Evolutionary conservation across 805 yeast genomes (phyloP).

Genomic region (Myxozyma sirexii): DNA sequence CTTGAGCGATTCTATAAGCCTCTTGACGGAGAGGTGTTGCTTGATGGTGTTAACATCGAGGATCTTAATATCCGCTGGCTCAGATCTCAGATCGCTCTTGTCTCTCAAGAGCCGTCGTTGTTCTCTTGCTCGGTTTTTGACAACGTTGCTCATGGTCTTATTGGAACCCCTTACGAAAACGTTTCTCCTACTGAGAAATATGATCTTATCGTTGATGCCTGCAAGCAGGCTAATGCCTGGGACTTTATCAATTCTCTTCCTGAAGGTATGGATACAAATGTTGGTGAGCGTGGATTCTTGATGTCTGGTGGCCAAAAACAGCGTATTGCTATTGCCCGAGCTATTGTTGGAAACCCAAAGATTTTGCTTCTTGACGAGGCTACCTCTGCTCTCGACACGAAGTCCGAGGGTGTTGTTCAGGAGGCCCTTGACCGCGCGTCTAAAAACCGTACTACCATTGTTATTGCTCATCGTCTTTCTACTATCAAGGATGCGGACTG

Average conservation of each 20-base stretch:
- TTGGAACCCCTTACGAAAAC: conserved; percentile 40
- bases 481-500: conserved; percentile 55
- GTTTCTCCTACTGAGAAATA: conserved; percentile 46
- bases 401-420: conserved; percentile 63
- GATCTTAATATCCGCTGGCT: conserved; percentile 55
- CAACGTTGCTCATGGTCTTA: conserved; percentile 75
- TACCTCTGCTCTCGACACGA: conserved; percentile 66
- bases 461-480: conserved; percentile 56
- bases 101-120: conserved; percentile 59
- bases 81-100: conserved; percentile 60
- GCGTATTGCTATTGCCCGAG: conserved; percentile 65
- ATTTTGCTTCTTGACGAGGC: conserved; percentile 66
- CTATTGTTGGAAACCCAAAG: conserved; percentile 57
- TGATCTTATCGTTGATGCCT: conserved; percentile 47
- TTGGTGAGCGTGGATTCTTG: conserved; percentile 62
- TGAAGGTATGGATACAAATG: conserved; percentile 50
- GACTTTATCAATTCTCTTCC: conserved; percentile 56
- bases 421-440: conserved; percentile 49
- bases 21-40: conserved; percentile 49
- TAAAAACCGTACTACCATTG: conserved; percentile 49
- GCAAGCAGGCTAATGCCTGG: conserved; percentile 56
- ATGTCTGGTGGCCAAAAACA: conserved; percentile 72
- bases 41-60: conserved; percentile 53
- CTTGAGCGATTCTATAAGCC: conserved; percentile 64
- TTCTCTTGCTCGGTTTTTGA: conserved; percentile 82